These are phyloP conservation scores for Pulveroboletus sp. DNA, from an alignment of 768 basidiomycete species.

Conservation along the genomic window DNA sequence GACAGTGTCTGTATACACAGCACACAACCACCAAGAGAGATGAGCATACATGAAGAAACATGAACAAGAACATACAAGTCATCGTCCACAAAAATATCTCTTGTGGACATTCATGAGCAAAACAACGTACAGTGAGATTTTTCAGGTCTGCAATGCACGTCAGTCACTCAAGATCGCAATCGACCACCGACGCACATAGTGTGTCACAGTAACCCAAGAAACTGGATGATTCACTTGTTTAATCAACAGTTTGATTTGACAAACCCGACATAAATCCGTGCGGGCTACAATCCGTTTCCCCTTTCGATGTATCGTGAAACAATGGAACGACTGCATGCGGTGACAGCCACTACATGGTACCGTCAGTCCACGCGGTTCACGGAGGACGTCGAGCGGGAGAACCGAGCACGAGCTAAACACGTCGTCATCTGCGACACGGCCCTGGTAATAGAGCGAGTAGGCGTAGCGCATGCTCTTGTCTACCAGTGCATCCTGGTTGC, in stretches of 20 bases:
- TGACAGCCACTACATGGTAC: constrained; percentile 26
- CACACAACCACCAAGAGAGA: background rate
- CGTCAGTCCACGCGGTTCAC: constrained; percentile 23
- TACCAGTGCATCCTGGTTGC: constrained; percentile 12
- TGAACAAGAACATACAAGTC: background rate
- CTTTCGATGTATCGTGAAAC: constrained; percentile 19
- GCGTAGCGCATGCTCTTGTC: constrained; percentile 31
- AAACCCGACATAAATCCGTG: constrained; percentile 26
- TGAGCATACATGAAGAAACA: background rate
- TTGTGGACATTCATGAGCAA: constrained; percentile 1
- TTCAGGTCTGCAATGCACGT: constrained; percentile 12
- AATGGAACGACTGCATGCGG: constrained; percentile 27
- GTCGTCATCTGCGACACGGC: constrained; percentile 24
- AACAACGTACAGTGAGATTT: too few relatives aligned
- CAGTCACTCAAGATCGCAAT: background rate
- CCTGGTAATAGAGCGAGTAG: constrained; percentile 26
- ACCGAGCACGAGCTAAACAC: constrained; percentile 21
- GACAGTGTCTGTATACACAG: background rate
- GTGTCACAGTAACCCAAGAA: constrained; percentile 19
- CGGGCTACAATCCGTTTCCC: constrained; percentile 20
- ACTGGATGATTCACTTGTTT: constrained; percentile 20
- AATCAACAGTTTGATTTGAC: constrained; percentile 31
- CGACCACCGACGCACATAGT: constrained; percentile 10
- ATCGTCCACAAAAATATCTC: background rate
- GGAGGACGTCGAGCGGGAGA: constrained; percentile 26